Base-by-base conservation (phyloP, 139 green algal genomes). In the Asterochloris erici region DNA sequence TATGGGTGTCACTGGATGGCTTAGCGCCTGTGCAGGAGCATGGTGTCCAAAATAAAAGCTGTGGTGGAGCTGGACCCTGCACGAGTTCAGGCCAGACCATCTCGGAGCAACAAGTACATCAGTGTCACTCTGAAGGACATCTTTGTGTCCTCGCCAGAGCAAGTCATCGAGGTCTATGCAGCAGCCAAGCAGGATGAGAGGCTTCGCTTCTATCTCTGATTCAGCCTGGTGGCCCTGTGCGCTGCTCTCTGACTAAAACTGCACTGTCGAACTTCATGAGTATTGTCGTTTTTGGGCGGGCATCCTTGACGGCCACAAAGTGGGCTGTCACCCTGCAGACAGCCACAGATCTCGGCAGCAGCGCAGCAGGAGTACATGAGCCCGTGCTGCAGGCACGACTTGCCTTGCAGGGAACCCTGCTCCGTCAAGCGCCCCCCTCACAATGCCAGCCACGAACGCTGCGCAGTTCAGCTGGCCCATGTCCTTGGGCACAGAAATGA, bases 401-500 rank as follows among this genome's bases (percentile, higher is more conserved):
- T 74, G 95, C 93, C 92, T 89, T 0, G 93, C 91, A 12, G 94
- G 92, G 79, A 99, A 99, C 4, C 96, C 96, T 9, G 96, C 95
- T 12, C 87, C 86, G 82, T 96, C 93, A 73, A 99, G 86, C 82
- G 95, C 94, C 19, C 96, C 96, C 15, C 92, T 87, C 75, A 99
- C 94, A 19, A 99, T 92, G 70, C 97, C 97, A 26, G 97, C 97
- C 75, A 95, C 91, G 77, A 98, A 96, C 13, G 93, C 91, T 1
- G 87, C 89, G n/a, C 94, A 96, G 84, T 98, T 98, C 84, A 99
- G 93, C 29, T 90, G 79, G 12, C 90, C 93, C 86, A 98, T 95
- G 84, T 97, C 94, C 61, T 94, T 94, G 10, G 97, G 97, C 68
- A 99, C 94, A 60, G 89, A 96, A 60, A 99, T 95, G 90, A 91